Base-by-base conservation (phyloP, 768 basidiomycete species). In the Pholiota conissans region DNA sequence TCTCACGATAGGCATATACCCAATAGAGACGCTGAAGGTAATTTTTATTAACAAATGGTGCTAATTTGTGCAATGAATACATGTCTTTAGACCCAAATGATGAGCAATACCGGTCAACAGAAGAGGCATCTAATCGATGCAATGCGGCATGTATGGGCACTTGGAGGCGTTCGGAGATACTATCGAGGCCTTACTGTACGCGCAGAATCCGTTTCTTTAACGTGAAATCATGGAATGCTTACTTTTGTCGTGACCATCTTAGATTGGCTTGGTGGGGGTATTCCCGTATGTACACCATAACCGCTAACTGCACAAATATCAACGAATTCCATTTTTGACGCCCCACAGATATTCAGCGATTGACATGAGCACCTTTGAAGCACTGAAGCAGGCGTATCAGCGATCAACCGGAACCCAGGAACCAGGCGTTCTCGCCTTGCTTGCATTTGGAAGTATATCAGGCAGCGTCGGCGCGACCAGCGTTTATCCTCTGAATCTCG, bases 291-390 rank as follows among this genome's bases (percentile, higher is more conserved):
- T 57, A 20, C n/a, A 27, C 49, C 14, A 52, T 58, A n/a, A 26
- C 34, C 29, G 40, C 40, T 27, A 45, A 34, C 29, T n/a, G 30
- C 47, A 20, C n/a, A 34, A 20, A 7, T 35, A 34, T 28, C 40
- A 42, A 59, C 29, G 26, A 39, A 7, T 13, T n/a, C 49, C 27
- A 13, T 20, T 37, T 24, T 22, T n/a, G n/a, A n/a, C 29, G 45
- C 34, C 57, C 55, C 49, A 8, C 47, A 90, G 89, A 57, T 92
- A 91, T 69, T 89, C 92, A 13, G 96, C 96, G 4, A 99, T 98
- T 61, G 96, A 99, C 72, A 96, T 94, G 92, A 91, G 89, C 65
- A 95, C 95, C 3, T 98, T 97, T 58, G 96, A 98, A 75, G 93
- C 93, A 2, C 84, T 99, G 56, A 98, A 98, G 71, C 77, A 95